Evolutionary conservation across 2,329 filamentous ascomycete genomes (phyloP), one percentile per base, ranked within the genome.

Genomic region (Parafenestella ontariensis): DNA sequence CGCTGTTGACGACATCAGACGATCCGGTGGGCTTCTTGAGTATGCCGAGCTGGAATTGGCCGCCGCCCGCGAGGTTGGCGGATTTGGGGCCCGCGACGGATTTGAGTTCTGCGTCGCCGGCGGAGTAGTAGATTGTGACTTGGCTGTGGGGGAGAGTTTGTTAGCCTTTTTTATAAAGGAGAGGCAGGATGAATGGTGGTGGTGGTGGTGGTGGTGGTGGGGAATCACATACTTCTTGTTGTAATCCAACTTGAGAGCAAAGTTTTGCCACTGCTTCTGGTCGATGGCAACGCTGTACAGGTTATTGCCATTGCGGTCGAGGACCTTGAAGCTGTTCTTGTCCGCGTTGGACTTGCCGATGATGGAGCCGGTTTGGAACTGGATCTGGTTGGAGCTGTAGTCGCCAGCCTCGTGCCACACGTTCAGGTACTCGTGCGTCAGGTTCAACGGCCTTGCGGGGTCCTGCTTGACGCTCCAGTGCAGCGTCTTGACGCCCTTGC

Each of bases 11-110:
- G 5, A 77, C 73, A 46, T 76, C 75, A n/a, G 56, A 59, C 1
- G 66, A 69, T 7, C 82, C 77, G 43, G 82, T 78, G 5, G 83
- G 80, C 78, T 87, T 87, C 80, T 88, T 88, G 54, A 88, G 75
- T 1, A 87, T 68, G 31, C 86, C 86, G 46, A 88, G 81, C 68
- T 88, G 86, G 70, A 81, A 87, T 68, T 87, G 84, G 20, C 86
- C 86, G 49, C 82, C 79, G 5, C 85, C 85, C 36, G 78, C 77
- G 50, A 86, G 77, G 60, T 86, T 78, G 61, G 85, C 84, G 36
- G 72, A 20, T 0, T 82, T 64, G 0, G 80, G 73, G 17, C 76
- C 70, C 0, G 79, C 83, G n/a, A 82, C 80, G 1, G 75, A 68
- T 28, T 77, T 72, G 26, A 88, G 81, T 0, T 80, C 69, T 1